Base-by-base conservation (phyloP, 2,329 filamentous ascomycete genomes). In the Aspergillus ibericus region DNA sequence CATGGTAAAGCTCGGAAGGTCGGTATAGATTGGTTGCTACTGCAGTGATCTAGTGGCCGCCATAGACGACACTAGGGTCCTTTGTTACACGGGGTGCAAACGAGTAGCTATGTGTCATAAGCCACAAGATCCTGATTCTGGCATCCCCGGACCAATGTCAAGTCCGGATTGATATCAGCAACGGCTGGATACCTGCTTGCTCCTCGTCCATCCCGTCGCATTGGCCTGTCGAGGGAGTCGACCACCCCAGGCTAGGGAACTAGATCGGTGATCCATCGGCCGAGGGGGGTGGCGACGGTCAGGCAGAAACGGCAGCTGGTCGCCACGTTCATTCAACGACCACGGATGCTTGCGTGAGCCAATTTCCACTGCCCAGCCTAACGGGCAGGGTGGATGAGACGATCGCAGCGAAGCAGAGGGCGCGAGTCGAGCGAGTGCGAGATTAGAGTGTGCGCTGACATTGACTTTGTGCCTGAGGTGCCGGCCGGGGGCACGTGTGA, bases 341-440 rank as follows among this genome's bases (percentile, higher is more conserved):
- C 50, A 53, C 51, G 34, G 36, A 53, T 53, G 40, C 36, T 38
- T 53, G 51, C 36, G 51, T 53, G 36, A 32, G 51, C 51, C 51
- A 44, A 42, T 42, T 38, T 53, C 27, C 51, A 20, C 18, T 20
- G 25, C 10, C 12, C 44, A 27, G 22, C 44, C 18, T 25, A 47
- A 47, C 13, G n/a, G n/a, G 44, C 8, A 29, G 10, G 44, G 22
- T 16, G 4, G 10, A 29, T 15, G n/a, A 48, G 44, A 48, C 25
- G 25, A 20, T 29, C 36, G 36, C 36, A 16, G 36, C 36, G 36
- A 40, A 16, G 36, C 36, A 40, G n/a, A 20, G n/a, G 36, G n/a
- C n/a, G n/a, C 36, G 36, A 40, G 36, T 18, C 36, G 35, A 16
- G 4, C 35, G 7, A 47, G 42, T 27, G n/a, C 44, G n/a, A 32